Conservation (phyloP, 176 grass and related monocot genomes). For the Poa annua region DNA sequence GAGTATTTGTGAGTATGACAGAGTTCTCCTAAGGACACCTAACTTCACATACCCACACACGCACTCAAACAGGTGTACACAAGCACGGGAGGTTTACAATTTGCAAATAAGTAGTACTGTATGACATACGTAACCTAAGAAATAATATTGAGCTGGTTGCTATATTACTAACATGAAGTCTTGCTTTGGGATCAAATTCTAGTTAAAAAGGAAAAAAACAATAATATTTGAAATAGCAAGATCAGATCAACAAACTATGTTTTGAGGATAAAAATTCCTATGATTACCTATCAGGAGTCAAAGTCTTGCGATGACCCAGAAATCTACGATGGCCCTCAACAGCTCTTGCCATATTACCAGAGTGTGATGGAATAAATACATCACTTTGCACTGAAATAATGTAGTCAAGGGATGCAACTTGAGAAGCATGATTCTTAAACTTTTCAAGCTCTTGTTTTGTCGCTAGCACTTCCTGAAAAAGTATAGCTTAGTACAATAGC, state of each 20-base stretch:
- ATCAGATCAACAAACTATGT: conserved; percentile 3
- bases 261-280: background rate
- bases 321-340: conserved; percentile 93
- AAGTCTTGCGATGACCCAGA: conserved; percentile 82
- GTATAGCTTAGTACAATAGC: conserved; percentile 16
- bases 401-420: conserved; percentile 88
- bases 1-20: background rate
- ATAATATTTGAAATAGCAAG: background rate
- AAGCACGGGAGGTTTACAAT: background rate
- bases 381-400: conserved; percentile 97
- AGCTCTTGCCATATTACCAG: conserved; percentile 96
- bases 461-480: conserved; percentile 72
- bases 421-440: conserved; percentile 74
- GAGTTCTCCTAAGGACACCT: conserved; percentile 17
- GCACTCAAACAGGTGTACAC: background rate
- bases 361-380: conserved; percentile 82
- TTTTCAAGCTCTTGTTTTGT: conserved; percentile 69
- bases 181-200: conserved; percentile 12
- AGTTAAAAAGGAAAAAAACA: background rate
- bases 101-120: background rate
- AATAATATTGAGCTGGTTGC: conserved; percentile 7
- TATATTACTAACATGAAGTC: background rate
- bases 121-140: conserved; percentile 5
- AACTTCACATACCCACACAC: conserved; percentile 21
- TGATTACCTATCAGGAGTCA: conserved; percentile 80